These are phyloP conservation scores for Umbelopsis sp. DNA, from an alignment of 371 early-diverging fungal genomes.

Conservation along the genomic window DNA sequence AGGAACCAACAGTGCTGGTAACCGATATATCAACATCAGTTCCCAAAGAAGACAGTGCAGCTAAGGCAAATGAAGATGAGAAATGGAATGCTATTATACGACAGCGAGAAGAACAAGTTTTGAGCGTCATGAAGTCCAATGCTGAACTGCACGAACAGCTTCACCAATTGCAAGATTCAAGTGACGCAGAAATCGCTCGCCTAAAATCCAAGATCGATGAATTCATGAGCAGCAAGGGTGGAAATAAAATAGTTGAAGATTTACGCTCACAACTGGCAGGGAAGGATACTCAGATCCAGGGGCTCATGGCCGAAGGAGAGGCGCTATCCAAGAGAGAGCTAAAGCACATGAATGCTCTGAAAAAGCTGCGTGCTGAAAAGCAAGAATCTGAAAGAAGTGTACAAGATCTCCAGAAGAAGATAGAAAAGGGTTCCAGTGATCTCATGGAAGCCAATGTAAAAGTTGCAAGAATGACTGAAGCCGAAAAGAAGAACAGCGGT, in stretches of 20 bases:
- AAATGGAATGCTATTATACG: slow-evolving; percentile 40
- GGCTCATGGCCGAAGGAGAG: slow-evolving; percentile 74
- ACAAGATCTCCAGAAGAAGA: slow-evolving; percentile 60
- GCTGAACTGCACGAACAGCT: slow-evolving; percentile 64
- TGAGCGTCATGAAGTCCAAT: slow-evolving; percentile 66
- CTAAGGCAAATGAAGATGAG: not conserved
- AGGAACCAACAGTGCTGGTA: slow-evolving; percentile 13
- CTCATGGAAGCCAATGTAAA: slow-evolving; percentile 59
- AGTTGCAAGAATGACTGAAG: slow-evolving; percentile 46
- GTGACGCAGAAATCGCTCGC: slow-evolving; percentile 25
- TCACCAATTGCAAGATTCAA: slow-evolving; percentile 46
- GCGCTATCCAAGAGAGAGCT: slow-evolving; percentile 80
- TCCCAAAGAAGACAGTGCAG: not conserved
- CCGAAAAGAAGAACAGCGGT: slow-evolving; percentile 63
- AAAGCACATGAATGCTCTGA: slow-evolving; percentile 71
- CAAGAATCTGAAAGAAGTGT: slow-evolving; percentile 64
- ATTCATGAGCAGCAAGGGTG: slow-evolving; percentile 27
- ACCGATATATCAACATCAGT: not conserved
- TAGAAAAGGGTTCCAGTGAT: slow-evolving; percentile 57
- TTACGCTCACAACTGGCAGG: slow-evolving; percentile 52
- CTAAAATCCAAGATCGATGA: slow-evolving; percentile 18
- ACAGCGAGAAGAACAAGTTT: slow-evolving; percentile 67
- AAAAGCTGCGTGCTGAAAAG: slow-evolving; percentile 71
- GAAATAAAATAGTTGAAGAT: slow-evolving; percentile 51
- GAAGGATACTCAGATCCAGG: slow-evolving; percentile 69